Evolutionary conservation across 257 asterid species (phyloP), one percentile per base, ranked within the genome.

Genomic region (Gentiana straminea): DNA sequence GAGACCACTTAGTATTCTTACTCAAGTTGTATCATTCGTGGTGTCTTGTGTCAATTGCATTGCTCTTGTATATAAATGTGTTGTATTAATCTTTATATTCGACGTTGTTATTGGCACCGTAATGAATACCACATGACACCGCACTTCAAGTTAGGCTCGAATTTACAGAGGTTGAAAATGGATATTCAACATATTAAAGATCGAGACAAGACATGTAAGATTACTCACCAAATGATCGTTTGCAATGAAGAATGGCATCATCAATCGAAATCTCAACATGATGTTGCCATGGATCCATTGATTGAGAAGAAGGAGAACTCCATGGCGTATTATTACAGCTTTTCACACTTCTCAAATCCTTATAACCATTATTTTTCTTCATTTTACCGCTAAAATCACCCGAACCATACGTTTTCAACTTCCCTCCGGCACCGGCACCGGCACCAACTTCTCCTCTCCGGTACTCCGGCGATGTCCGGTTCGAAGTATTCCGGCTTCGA

Each of bases 231-330:
- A 63, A 59, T 60, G 80, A 75, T 60, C 71, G 59, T 39, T 75
- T 75, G 62, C 80, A 75, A 48, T 70, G 73, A 13, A 75, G 69
- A 70, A 75, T 67, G 35, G 80, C 80, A 39, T 75, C 80, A 52
- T 54, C 59, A 57, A 75, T 67, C 5, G 75, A 64, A n/a, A 60
- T 63, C 46, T 72, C 73, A 59, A 33, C 44, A 58, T 66, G 70
- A 58, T 66, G 70, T 58, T 12, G 35, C 15, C 50, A 39, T 52
- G 55, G 56, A 33, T 60, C 64, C n/a, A 36, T 24, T 8, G 12
- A 33, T 35, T 52, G 62, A 6, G 64, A 6, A 33, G 69, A 57
- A 0, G 77, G 68, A 2, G 70, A 64, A 38, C 60, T 49, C 57
- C 37, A 59, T 34, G 57, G 46, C 1, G 73, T 58, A 54, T 7